phyloP scores from a whole-genome alignment of 208 protist species.

The Acanthamoeba lugdunensis region DNA sequence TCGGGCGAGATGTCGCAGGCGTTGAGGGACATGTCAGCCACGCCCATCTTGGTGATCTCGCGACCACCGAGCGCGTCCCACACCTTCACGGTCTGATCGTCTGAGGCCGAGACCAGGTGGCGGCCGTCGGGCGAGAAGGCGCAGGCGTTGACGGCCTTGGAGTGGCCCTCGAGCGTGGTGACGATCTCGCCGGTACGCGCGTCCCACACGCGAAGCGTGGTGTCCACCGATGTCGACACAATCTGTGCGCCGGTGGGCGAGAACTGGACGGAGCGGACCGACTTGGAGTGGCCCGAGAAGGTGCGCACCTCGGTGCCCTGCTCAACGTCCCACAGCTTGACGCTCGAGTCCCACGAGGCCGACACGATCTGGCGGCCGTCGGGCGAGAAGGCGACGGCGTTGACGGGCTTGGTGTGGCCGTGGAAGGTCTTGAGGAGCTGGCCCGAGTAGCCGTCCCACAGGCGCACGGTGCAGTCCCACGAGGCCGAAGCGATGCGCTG shows the following conservation, averaged over 20 bases:
- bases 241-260: conserved; percentile 56
- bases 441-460: conserved; percentile 75
- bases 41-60: conserved; percentile 43
- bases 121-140: conserved; percentile 80
- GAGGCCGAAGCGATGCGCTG: conserved; percentile 47
- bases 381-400: conserved; percentile 76
- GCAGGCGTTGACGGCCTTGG: conserved; percentile 72
- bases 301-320: conserved; percentile 58
- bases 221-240: conserved; percentile 75
- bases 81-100: conserved; percentile 77
- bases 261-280: not conserved
- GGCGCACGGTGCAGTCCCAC: conserved; percentile 58
- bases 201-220: conserved; percentile 80
- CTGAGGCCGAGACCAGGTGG: conserved; percentile 73
- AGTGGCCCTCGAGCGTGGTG: conserved; percentile 71
- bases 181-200: conserved; percentile 13
- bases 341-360: conserved; percentile 72
- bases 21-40: conserved; percentile 50
- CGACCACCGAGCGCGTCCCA: conserved; percentile 78
- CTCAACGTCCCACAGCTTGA: conserved; percentile 70
- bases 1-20: conserved; percentile 75
- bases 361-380: conserved; percentile 79
- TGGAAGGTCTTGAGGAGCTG: conserved; percentile 58
- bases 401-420: conserved; percentile 76
- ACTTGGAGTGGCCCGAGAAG: conserved; percentile 64